Evolutionary conservation across 2,329 filamentous ascomycete genomes (phyloP), one percentile per base, ranked within the genome.

Genomic region (Trichoderma polysporum): DNA sequence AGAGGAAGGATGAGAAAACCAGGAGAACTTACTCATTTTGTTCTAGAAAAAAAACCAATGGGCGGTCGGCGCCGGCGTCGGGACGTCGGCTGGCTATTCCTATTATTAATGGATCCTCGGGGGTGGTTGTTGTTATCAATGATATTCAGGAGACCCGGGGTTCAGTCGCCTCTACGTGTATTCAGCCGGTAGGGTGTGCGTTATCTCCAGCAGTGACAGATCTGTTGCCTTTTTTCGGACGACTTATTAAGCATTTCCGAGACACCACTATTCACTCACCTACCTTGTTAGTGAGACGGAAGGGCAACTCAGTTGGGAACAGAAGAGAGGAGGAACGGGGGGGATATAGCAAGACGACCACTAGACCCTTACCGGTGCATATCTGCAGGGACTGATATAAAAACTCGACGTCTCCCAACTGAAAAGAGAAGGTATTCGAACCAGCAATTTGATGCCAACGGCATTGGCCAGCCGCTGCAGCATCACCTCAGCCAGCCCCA

Each of bases 121-220:
- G 41, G 19, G 49, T 17, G 10, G 10, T 45, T 29, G 25, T 33
- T 45, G 33, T 17, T n/a, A 27, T 33, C 29, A 50, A 45, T 25
- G 45, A 39, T 45, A 37, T 63, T 63, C 35, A 63, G 29, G 45
- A 52, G 58, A 39, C 45, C 25, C 41, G 53, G 33, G 35, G 12
- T 37, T 25, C 19, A 54, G n/a, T 6, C 31, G 29, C 29, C 31
- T 54, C 31, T 31, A 31, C 9, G 10, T 47, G n/a, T 22, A 63
- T 19, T 52, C 50, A 50, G 19, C 45, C 27, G 31, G 33, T 19
- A 50, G 35, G 22, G 47, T 35, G 37, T 64, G 45, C 29, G 61
- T 45, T 64, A 56, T 56, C 61, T 54, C 61, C 35, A 39, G 50
- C n/a, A 45, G 61, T 29, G 56, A 63, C 49, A 37, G 60, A 63